Percentiles rank a stretch among this genome's conserved stretches.
phyloP scores from a whole-genome alignment of 2,329 filamentous ascomycete genomes.

The Trichoderma afroharzianum region DNA sequence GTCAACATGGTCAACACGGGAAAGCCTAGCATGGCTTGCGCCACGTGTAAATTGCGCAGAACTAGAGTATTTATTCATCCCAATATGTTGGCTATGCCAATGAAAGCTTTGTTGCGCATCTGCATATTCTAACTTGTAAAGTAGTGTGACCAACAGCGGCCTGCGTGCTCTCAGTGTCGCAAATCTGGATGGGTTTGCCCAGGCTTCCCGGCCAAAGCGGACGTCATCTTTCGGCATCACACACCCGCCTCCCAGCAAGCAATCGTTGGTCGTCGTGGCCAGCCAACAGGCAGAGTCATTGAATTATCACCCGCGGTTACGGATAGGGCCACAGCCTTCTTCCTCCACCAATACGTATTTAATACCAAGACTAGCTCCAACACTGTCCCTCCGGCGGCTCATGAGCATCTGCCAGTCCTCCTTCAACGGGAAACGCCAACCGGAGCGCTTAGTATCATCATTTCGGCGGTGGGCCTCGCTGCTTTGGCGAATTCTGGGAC shows the following conservation, averaged over 20 bases:
- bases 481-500: constrained; percentile 23
- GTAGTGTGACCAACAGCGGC: constrained; percentile 21
- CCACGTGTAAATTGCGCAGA: constrained; percentile 23
- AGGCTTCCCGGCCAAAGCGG: constrained; percentile 6
- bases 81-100: not conserved
- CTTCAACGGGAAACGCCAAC: constrained; percentile 13
- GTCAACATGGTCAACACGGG: constrained; percentile 9
- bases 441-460: constrained; percentile 19
- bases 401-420: constrained; percentile 23
- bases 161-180: constrained; percentile 21
- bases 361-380: not conserved
- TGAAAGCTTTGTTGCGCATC: not conserved
- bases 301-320: constrained; percentile 16
- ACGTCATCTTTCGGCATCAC: constrained; percentile 20
- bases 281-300: not conserved
- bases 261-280: not conserved
- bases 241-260: not conserved
- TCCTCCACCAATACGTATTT: constrained; percentile 23
- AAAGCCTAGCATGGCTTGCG: constrained; percentile 22
- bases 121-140: not conserved
- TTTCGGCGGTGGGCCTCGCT: constrained; percentile 21
- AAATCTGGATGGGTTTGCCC: constrained; percentile 22
- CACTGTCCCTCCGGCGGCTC: not conserved
- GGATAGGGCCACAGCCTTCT: constrained; percentile 22
- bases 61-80: constrained; percentile 20